These are phyloP conservation scores for Phytophthora cactorum DNA, from an alignment of 352 stramenopile genomes.

Conservation along the genomic window DNA sequence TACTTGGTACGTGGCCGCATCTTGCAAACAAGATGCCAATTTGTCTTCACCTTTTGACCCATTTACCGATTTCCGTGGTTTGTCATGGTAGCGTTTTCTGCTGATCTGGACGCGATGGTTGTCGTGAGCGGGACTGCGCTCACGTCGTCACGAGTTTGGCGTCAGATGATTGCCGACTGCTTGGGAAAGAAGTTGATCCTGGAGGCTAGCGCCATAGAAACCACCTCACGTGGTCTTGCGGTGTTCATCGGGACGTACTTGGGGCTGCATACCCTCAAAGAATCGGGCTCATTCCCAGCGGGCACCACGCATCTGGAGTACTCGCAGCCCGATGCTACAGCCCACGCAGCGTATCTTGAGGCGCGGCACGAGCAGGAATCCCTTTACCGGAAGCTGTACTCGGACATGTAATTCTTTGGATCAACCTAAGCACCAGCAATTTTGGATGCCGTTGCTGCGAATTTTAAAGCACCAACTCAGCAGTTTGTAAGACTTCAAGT, in stretches of 20 bases:
- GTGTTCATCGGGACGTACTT: constrained; percentile 72
- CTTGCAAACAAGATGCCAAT: background rate
- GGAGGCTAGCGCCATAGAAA: constrained; percentile 69
- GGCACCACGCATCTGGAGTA: constrained; percentile 35
- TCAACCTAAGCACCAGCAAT: constrained; percentile 1
- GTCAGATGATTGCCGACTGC: constrained; percentile 88
- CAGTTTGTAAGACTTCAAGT: too few species aligned
- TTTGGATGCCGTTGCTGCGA: constrained; percentile 15
- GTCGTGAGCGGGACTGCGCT: constrained; percentile 86
- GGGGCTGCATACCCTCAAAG: constrained; percentile 58
- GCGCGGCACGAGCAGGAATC: constrained; percentile 72
- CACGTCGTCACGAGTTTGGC: constrained; percentile 80
- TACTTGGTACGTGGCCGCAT: constrained; percentile 61
- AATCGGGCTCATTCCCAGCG: constrained; percentile 36
- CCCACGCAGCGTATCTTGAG: constrained; percentile 68
- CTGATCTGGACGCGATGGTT: constrained; percentile 56
- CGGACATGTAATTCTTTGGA: constrained; percentile 16
- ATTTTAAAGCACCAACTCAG: constrained; percentile 2
- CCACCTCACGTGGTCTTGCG: constrained; percentile 86
- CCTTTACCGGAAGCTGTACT: constrained; percentile 79
- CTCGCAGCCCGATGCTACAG: constrained; percentile 47
- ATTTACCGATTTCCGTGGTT: background rate
- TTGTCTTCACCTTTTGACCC: background rate
- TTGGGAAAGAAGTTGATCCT: constrained; percentile 78
- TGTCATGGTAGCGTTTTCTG: constrained; percentile 39